These are phyloP conservation scores for Aspergillus amoenus DNA, from an alignment of 2,329 filamentous ascomycete genomes.

Conservation along the genomic window DNA sequence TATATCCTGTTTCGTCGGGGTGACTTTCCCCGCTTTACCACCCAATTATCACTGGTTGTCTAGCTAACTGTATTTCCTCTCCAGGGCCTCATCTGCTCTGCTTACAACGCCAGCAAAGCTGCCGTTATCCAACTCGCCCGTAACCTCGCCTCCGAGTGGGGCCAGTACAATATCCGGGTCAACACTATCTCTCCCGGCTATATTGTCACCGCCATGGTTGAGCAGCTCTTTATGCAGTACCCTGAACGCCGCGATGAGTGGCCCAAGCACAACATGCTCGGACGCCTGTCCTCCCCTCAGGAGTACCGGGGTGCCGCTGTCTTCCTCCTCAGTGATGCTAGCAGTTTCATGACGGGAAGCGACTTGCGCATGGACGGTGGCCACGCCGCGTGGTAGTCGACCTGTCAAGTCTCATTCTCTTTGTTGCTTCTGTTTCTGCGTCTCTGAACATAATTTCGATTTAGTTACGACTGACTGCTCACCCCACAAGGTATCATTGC, in stretches of 20 bases:
- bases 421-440: neutral
- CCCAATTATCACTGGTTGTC: neutral
- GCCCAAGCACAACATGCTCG: constrained; percentile 84
- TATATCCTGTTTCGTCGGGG: neutral
- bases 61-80: constrained; percentile 2
- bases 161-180: constrained; percentile 49
- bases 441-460: neutral
- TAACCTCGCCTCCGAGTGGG: constrained; percentile 51
- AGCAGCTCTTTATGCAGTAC: constrained; percentile 57
- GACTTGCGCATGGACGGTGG: constrained; percentile 57
- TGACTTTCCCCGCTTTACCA: constrained; percentile 1
- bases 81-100: constrained; percentile 49
- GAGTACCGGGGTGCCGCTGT: constrained; percentile 64
- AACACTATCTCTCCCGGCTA: constrained; percentile 51
- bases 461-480: neutral
- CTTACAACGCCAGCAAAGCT: constrained; percentile 51
- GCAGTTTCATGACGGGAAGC: constrained; percentile 56
- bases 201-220: constrained; percentile 49
- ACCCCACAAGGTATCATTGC: neutral
- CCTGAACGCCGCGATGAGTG: constrained; percentile 76
- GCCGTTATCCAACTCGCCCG: constrained; percentile 48
- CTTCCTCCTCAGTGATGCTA: constrained; percentile 50
- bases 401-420: neutral
- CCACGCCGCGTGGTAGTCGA: constrained; percentile 52
- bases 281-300: constrained; percentile 63